Evolutionary conservation across 768 basidiomycete genomes (phyloP), one percentile per base, ranked within the genome.

Genomic region (Fomitopsis pulvina): DNA sequence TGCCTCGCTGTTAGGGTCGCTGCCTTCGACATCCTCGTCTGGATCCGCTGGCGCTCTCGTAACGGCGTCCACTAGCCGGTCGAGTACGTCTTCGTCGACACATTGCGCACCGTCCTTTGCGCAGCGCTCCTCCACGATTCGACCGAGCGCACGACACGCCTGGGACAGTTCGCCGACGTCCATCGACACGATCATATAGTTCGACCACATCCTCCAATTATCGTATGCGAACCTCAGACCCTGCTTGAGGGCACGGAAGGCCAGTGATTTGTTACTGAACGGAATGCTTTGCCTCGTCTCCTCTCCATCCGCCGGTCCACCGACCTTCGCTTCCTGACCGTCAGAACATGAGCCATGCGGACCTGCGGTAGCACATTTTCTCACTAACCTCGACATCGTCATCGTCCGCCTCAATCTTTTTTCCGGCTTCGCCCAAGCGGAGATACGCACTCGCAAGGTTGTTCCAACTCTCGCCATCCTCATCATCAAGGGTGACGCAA

Each of bases 171-270:
- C 93, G 6, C 94, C 95, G 18, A 97, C 87, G 57, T 97, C 92
- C 66, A 96, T 74, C 3, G 90, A 78, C 24, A 98, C 85, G 60
- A 96, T 73, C 85, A 91, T 93, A 72, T 93, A 98, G 72, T 99
- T 99, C 53, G 77, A 76, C 96, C 96, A 99, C 88, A 99, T 94
- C 18, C 92, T 80, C 94, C 95, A 98, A 61, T 92, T 94, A 24
- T 90, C 84, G 64, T 92, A 88, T 43, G 80, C 79, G 65, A 78
- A 80, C 57, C 83, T 84, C 52, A 98, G 76, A 1, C 96, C 94
- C 52, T 91, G 88, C 56, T 87, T 85, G 24, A 99, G 83, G 2
- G 96, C 95, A 16, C 85, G 85, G 75, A 91, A 96, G 1, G 96
- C 96, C 38, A 92, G 78, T 41, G 84, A 71, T 64, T 92, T 94